These are phyloP conservation scores for Ceratocystiopsis minuta DNA, from an alignment of 2,329 filamentous ascomycete genomes.

Conservation along the genomic window DNA sequence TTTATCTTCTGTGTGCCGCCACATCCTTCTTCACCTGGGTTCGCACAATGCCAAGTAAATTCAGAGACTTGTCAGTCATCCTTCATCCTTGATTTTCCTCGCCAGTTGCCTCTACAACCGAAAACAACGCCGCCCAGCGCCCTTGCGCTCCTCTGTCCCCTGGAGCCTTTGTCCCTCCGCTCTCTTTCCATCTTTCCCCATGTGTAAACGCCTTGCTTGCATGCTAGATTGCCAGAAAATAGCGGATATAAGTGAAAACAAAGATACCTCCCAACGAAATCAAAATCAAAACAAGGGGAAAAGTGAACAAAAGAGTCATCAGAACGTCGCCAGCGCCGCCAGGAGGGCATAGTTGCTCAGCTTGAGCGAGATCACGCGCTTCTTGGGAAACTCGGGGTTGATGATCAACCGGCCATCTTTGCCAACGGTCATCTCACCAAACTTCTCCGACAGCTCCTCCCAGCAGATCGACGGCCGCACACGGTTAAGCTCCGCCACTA, in stretches of 20 bases:
- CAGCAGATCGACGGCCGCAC: constrained; percentile 41
- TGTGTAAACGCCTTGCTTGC: constrained; percentile 2
- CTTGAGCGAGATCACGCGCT: constrained; percentile 36
- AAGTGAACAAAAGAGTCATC: constrained; percentile 1
- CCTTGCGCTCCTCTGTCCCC: neutral
- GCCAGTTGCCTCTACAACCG: too few relatives aligned
- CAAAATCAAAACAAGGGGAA: constrained; percentile 1
- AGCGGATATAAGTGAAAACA: neutral
- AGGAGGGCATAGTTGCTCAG: constrained; percentile 38
- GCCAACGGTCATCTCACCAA: constrained; percentile 39
- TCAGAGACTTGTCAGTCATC: too few relatives aligned
- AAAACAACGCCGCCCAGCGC: too few relatives aligned
- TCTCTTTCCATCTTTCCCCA: too few relatives aligned
- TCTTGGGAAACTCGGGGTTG: constrained; percentile 34
- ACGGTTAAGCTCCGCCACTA: constrained; percentile 40
- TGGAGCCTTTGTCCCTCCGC: too few relatives aligned
- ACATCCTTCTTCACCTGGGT: too few relatives aligned
- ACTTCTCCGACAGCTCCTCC: constrained; percentile 43
- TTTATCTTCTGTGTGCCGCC: too few relatives aligned
- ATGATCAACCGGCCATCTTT: constrained; percentile 42
- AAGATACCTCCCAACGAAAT: neutral
- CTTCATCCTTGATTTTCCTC: too few relatives aligned
- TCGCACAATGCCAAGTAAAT: too few relatives aligned
- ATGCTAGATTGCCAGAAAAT: neutral
- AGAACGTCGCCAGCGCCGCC: constrained; percentile 11